A percentile compares a stretch with the other conserved stretches of the same genome.
Conservation (phyloP, 2,329 filamentous ascomycete genomes). For the Blumeria graminis region DNA sequence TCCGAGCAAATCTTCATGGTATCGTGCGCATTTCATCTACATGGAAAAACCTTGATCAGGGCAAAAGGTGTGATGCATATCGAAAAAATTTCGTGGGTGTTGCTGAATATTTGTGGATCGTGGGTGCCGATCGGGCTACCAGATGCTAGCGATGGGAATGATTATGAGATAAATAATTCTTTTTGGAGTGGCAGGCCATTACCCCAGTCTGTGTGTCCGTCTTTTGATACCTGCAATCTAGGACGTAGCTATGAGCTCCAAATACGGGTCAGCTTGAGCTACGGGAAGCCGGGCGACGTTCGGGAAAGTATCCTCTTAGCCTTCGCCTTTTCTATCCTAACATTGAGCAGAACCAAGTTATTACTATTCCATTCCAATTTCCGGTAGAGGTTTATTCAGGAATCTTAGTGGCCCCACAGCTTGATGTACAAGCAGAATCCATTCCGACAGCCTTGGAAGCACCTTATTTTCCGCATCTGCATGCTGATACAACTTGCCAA, state of each 20-base stretch:
- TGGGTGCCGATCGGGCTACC: constrained; percentile 41
- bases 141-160: constrained; percentile 33
- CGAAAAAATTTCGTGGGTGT: constrained; percentile 51
- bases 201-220: constrained; percentile 69
- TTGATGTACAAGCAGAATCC: constrained; percentile 29
- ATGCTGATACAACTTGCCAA: constrained; percentile 28
- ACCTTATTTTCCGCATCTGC: constrained; percentile 11
- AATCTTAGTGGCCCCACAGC: constrained; percentile 53
- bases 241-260: constrained; percentile 63
- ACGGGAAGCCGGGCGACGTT: constrained; percentile 31
- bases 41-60: constrained; percentile 55
- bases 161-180: constrained; percentile 42
- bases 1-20: constrained; percentile 50
- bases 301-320: constrained; percentile 7
- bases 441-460: constrained; percentile 8
- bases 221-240: constrained; percentile 76
- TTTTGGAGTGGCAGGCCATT: constrained; percentile 51
- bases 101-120: constrained; percentile 49
- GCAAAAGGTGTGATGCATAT: constrained; percentile 50
- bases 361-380: constrained; percentile 58
- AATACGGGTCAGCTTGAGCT: constrained; percentile 52
- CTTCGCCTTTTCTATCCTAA: constrained; percentile 2
- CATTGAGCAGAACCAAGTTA: constrained; percentile 36
- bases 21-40: constrained; percentile 57
- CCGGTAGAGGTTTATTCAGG: constrained; percentile 68